phyloP scores from a whole-genome alignment of 1,284 basidiomycete species.

The Ustilago esculenta region DNA sequence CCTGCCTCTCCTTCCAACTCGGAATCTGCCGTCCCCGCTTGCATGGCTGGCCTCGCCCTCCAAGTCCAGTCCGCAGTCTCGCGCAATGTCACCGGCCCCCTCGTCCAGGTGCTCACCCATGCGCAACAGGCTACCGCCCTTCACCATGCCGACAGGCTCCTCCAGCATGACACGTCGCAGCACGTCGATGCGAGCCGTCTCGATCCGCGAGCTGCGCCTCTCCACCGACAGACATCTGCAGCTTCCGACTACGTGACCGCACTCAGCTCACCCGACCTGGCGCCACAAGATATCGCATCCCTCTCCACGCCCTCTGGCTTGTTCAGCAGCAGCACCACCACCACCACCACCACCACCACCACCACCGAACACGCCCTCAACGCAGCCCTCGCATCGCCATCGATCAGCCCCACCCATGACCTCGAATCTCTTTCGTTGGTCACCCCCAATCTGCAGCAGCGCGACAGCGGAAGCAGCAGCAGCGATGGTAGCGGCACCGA shows the following conservation, averaged over 20 bases:
- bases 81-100: constrained; percentile 39
- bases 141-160: constrained; percentile 4
- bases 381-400: constrained; percentile 6
- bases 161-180: neutral
- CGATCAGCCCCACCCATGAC: neutral
- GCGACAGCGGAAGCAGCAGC: constrained; percentile 16
- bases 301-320: neutral
- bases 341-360: too few species aligned
- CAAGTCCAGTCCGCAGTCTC: constrained; percentile 44
- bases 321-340: constrained; percentile 16
- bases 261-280: constrained; percentile 26
- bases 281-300: neutral
- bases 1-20: constrained; percentile 3
- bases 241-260: constrained; percentile 23
- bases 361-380: constrained; percentile 20
- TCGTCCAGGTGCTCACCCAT: constrained; percentile 37
- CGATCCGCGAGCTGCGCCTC: neutral
- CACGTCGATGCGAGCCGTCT: constrained; percentile 3
- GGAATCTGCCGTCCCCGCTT: constrained; percentile 18
- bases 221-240: constrained; percentile 11
- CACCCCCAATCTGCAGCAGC: constrained; percentile 15
- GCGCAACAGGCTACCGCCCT: constrained; percentile 24
- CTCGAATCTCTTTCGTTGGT: constrained; percentile 2
- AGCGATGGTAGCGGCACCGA: constrained; percentile 23
- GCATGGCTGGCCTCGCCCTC: constrained; percentile 31